phyloP scores from a whole-genome alignment of 495 filamentous ascomycete genomes.

The Penicillium lagena region DNA sequence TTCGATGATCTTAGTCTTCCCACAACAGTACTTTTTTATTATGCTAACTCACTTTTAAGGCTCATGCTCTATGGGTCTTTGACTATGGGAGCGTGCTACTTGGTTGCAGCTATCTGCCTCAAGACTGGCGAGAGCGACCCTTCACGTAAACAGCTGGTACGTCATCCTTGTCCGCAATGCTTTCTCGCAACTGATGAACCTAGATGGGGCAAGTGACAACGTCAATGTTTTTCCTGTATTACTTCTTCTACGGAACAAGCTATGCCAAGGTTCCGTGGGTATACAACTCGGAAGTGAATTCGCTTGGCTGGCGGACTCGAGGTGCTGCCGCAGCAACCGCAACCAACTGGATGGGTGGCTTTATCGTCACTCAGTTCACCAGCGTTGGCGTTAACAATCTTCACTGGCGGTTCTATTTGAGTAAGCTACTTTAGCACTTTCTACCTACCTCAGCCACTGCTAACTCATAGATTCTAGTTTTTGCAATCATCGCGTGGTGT shows the following conservation, averaged over 20 bases:
- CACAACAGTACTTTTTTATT: neutral
- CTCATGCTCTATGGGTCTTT: slow-evolving; percentile 24
- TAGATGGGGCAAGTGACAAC: slow-evolving; percentile 18
- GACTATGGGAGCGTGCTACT: slow-evolving; percentile 17
- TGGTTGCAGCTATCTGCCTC: slow-evolving; percentile 20
- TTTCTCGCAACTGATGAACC: neutral
- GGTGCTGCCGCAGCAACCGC: slow-evolving; percentile 26
- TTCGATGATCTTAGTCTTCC: neutral
- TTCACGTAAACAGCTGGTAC: slow-evolving; percentile 12
- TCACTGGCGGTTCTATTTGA: slow-evolving; percentile 27
- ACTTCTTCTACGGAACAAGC: slow-evolving; percentile 27
- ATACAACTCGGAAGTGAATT: slow-evolving; percentile 34
- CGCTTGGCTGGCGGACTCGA: slow-evolving; percentile 21
- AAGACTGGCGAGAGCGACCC: slow-evolving; percentile 11
- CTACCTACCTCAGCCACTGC: neutral
- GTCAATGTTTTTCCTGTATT: slow-evolving; percentile 29
- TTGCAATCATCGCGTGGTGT: slow-evolving; percentile 21
- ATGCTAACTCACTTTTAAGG: slow-evolving; percentile 4
- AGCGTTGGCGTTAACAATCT: slow-evolving; percentile 25
- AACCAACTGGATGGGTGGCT: slow-evolving; percentile 26
- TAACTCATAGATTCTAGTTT: slow-evolving; percentile 10
- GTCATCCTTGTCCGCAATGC: neutral
- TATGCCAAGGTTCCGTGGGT: slow-evolving; percentile 33
- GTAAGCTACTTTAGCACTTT: slow-evolving; percentile 4
- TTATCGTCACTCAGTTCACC: slow-evolving; percentile 30